Conservation (phyloP, 2,329 filamentous ascomycete species). For the Pezicula radicicola region DNA sequence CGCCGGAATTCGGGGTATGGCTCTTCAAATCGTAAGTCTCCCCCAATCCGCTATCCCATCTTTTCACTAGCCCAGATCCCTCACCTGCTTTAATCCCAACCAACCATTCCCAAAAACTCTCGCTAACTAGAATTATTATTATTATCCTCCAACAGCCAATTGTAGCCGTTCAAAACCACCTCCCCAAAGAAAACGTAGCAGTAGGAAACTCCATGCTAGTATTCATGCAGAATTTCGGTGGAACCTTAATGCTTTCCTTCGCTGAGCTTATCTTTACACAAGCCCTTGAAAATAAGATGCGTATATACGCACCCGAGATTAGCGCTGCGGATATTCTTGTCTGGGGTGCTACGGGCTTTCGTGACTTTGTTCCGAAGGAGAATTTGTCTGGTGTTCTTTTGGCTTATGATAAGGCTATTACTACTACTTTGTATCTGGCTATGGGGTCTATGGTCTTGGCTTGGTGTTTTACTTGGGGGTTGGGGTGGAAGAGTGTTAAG, state of each 20-base stretch:
- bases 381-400: background rate
- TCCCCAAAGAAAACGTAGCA: conserved; percentile 23
- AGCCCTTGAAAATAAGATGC: conserved; percentile 22
- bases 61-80: too few species aligned
- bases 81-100: too few species aligned
- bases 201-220: conserved; percentile 27
- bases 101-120: too few species aligned
- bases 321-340: conserved; percentile 29
- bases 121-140: too few species aligned
- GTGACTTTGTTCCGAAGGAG: background rate
- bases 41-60: too few species aligned
- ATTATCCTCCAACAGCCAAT: conserved; percentile 5
- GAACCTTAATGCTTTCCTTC: conserved; percentile 23
- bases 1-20: conserved; percentile 4
- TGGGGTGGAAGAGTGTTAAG: conserved; percentile 8
- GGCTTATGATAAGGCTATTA: conserved; percentile 1
- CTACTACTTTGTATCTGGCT: conserved; percentile 1
- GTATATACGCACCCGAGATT: conserved; percentile 25
- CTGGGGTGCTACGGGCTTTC: conserved; percentile 32
- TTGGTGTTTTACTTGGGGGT: conserved; percentile 1
- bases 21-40: background rate
- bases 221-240: conserved; percentile 27
- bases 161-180: conserved; percentile 28
- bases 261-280: conserved; percentile 23
- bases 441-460: background rate